Evolutionary conservation across 371 early-diverging fungal species (phyloP).

Genomic region (Hamiltosporidium magnivora): DNA sequence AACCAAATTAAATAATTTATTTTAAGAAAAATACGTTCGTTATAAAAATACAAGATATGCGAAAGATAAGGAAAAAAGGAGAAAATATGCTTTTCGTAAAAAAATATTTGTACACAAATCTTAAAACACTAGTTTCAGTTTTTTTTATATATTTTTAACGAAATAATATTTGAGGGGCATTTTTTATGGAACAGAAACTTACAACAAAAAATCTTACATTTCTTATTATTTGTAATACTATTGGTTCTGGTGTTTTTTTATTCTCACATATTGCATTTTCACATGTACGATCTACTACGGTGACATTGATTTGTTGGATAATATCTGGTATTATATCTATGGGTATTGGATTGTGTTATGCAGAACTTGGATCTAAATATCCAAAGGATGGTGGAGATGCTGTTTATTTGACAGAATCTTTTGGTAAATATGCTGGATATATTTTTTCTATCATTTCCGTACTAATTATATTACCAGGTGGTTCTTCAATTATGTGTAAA

Average conservation of each 20-base stretch:
- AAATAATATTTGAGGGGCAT: no score
- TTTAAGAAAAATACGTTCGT: no score
- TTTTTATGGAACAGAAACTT: not conserved
- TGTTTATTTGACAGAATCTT: slow-evolving; percentile 17
- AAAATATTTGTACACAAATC: no score
- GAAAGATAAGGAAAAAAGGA: no score
- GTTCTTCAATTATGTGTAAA: slow-evolving; percentile 9
- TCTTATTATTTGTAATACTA: slow-evolving; percentile 14
- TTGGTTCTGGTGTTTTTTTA: slow-evolving; percentile 10
- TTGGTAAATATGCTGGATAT: slow-evolving; percentile 4
- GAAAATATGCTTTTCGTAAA: no score
- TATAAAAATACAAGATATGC: no score
- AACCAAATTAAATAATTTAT: no score
- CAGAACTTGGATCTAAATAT: slow-evolving; percentile 27
- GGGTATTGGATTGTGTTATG: slow-evolving; percentile 27
- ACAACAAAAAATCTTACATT: not conserved
- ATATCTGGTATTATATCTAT: slow-evolving; percentile 10
- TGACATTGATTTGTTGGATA: slow-evolving; percentile 3
- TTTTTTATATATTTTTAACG: no score
- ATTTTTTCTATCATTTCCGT: slow-evolving; percentile 6
- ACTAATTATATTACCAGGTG: slow-evolving; percentile 18
- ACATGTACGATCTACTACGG: not conserved
- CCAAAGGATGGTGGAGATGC: slow-evolving; percentile 27
- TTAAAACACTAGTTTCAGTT: no score
- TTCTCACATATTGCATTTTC: slow-evolving; percentile 2